phyloP scores from a whole-genome alignment of 1,284 basidiomycete species.

The Ceratobasidium sp. region DNA sequence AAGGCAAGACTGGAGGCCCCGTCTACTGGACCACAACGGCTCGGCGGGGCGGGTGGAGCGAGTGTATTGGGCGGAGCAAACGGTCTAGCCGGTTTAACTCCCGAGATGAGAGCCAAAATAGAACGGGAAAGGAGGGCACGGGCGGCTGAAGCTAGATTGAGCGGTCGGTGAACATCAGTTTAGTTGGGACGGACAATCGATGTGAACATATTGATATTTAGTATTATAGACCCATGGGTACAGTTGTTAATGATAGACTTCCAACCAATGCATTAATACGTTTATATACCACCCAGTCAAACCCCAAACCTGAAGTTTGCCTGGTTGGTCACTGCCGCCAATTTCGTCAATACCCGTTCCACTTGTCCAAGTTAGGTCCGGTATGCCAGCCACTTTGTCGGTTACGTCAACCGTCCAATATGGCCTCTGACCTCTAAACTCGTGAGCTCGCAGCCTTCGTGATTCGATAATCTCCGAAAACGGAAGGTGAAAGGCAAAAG shows the following conservation, averaged over 20 bases:
- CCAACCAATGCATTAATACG: constrained; percentile 61
- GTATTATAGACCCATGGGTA: constrained; percentile 2
- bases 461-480: constrained; percentile 59
- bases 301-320: constrained; percentile 75
- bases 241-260: constrained; percentile 49
- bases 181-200: not conserved
- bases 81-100: constrained; percentile 72
- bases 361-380: constrained; percentile 43
- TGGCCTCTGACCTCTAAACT: constrained; percentile 64
- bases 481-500: constrained; percentile 72
- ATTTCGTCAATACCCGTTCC: constrained; percentile 53
- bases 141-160: constrained; percentile 85
- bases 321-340: constrained; percentile 51
- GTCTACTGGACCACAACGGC: constrained; percentile 62
- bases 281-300: constrained; percentile 82
- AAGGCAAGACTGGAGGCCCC: constrained; percentile 43
- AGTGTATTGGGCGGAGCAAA: constrained; percentile 48
- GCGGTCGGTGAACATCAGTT: constrained; percentile 52
- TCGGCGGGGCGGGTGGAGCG: constrained; percentile 69
- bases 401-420: constrained; percentile 75
- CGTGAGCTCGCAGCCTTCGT: constrained; percentile 57
- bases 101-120: constrained; percentile 89
- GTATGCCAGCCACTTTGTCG: constrained; percentile 57
- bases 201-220: not conserved
- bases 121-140: constrained; percentile 92